phyloP scores from a whole-genome alignment of 768 basidiomycete species.

The Termitomyces sp. region DNA sequence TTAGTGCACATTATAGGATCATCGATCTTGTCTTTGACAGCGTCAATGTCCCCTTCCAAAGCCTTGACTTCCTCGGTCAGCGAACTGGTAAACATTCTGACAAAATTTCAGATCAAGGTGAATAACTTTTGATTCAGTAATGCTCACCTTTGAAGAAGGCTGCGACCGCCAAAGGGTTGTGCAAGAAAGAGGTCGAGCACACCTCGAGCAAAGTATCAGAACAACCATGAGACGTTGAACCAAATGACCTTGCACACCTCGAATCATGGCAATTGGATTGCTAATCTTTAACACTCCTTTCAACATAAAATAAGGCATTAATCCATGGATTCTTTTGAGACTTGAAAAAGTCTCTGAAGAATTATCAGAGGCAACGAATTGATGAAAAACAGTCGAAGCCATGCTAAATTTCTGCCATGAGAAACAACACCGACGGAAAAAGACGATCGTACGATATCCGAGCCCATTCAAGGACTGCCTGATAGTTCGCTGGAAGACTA shows the following conservation, averaged over 20 bases:
- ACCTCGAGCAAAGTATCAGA: conserved; percentile 23
- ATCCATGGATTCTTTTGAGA: conserved; percentile 88
- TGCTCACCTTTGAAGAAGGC: conserved; percentile 78
- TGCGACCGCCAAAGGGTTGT: conserved; percentile 92
- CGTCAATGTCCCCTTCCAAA: conserved; percentile 82
- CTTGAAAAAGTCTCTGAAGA: conserved; percentile 85
- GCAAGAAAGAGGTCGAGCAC: conserved; percentile 94
- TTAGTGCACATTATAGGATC: conserved; percentile 88
- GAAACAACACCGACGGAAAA: neutral
- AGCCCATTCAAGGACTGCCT: conserved; percentile 93
- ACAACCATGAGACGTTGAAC: neutral
- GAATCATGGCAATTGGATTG: conserved; percentile 95
- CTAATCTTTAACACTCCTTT: conserved; percentile 89
- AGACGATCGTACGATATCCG: conserved; percentile 77
- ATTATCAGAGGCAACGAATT: conserved; percentile 88
- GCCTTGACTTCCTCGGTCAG: conserved; percentile 84
- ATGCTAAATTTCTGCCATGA: conserved; percentile 43
- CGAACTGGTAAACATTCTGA: conserved; percentile 93
- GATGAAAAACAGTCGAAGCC: conserved; percentile 95
- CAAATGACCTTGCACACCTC: conserved; percentile 39
- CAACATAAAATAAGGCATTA: conserved; percentile 98
- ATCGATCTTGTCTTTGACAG: conserved; percentile 84
- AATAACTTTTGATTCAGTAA: neutral
- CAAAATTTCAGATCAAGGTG: neutral
- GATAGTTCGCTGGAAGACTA: conserved; percentile 78